Base-by-base conservation (phyloP, 2,329 filamentous ascomycete genomes). In the Ceratocystis diversiconidia region DNA sequence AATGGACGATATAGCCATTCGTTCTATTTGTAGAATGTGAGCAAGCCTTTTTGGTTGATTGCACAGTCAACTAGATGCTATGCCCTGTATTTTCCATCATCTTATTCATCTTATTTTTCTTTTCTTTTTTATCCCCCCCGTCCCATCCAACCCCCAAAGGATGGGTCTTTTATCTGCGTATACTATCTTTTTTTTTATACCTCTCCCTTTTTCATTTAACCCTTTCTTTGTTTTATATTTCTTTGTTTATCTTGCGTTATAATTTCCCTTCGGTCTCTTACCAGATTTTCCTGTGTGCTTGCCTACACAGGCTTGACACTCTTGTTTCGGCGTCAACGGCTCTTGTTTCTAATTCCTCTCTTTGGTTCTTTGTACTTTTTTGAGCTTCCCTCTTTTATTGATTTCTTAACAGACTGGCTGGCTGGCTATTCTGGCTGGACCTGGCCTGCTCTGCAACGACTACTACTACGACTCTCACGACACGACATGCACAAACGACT, bases 201-300 rank as follows among this genome's bases (percentile, higher is more conserved):
- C 48, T 66, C 41, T 63, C 52, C 32, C 22, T 41, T 30, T 59
- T 52, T 64, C 50, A 57, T 68, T 66, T 50, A 25, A 17, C 22
- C 30, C 30, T 62, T 64, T 61, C 50, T 59, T 66, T 48, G 63
- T 64, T 22, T 44, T 60, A 41, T 60, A 32, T 52, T 67, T 32
- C n/a, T 36, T 48, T 62, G 41, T 65, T 65, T 36, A 64, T 60
- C 28, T 61, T 63, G 28, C 41, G 30, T 64, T 43, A 41, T 64
- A 43, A 44, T 55, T 64, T 64, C 57, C 25, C 76, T 73, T 69
- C 68, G 0, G 75, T 77, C 70, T 78, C 73, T 30, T 80, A 70
- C 32, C 76, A 77, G 2, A 82, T 85, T 72, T 88, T 88, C 68
- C 82, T 82, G 72, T 89, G 85, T 0, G 87, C 85, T 5, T 89